Conservation (phyloP, 2,329 filamentous ascomycete species). For the Ophiocordyceps camponoti-saundersi region DNA sequence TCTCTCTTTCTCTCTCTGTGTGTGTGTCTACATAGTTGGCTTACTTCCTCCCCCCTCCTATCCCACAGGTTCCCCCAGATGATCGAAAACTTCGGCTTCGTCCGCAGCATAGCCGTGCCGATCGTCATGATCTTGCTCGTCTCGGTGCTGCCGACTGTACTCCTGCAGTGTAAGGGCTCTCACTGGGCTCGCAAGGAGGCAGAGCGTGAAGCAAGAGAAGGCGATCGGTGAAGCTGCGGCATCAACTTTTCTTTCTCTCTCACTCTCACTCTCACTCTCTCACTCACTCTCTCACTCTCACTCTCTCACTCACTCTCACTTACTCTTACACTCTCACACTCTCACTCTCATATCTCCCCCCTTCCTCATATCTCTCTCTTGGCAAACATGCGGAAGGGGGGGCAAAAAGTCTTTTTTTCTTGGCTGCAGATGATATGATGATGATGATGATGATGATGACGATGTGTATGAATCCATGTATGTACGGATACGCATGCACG, state of each 20-base stretch:
- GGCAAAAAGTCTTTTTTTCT: too few relatives aligned
- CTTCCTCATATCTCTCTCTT: too few relatives aligned
- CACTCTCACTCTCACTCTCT: too few relatives aligned
- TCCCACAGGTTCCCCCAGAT: slow-evolving; percentile 4
- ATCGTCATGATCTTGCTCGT: slow-evolving; percentile 1
- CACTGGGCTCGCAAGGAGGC: background rate
- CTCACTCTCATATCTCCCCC: too few relatives aligned
- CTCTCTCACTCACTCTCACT: too few relatives aligned
- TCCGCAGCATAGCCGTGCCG: background rate
- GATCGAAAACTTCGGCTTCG: slow-evolving; percentile 1
- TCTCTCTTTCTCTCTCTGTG: background rate
- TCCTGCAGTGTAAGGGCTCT: slow-evolving; percentile 1
- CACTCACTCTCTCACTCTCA: too few relatives aligned
- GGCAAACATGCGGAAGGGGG: too few relatives aligned
- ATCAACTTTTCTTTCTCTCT: too few relatives aligned
- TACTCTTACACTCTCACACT: too few relatives aligned
- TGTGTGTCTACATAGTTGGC: too few relatives aligned
- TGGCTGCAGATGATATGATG: background rate
- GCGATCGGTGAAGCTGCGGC: background rate
- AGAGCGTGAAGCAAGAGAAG: background rate
- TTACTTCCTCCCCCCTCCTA: too few relatives aligned
- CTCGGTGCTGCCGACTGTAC: slow-evolving; percentile 1
- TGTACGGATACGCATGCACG: background rate
- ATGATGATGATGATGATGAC: background rate
- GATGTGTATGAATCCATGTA: background rate